Base-by-base conservation (phyloP, 169 alveolate species). In the Toxoplasma gondii region DNA sequence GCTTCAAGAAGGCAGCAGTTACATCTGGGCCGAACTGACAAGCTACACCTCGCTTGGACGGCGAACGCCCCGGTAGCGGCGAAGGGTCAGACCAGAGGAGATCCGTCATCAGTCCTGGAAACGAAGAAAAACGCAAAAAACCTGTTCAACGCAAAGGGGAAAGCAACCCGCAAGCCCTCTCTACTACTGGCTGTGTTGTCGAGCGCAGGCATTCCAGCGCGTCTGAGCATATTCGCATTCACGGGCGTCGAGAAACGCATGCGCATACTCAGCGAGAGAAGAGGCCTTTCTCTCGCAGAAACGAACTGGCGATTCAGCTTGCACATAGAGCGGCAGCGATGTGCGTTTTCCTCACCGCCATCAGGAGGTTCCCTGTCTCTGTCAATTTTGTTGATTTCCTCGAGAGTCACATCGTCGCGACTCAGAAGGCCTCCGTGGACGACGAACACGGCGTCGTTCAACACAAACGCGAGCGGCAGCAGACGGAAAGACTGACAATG, bases 61-160 rank as follows among this genome's bases (percentile, higher is more conserved):
- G 99, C 44, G 98, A 97, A 92, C 99, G 97, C 49, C 99, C 99
- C 36, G 96, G 97, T 69, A 96, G 96, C 87, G 98, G 98, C 64
- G 98, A 97, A 39, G 99, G 99, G 96, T 99, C 99, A 78, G 99
- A 98, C 99, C 99, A 99, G 69, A 99, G 97, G 97, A 99, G 96
- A 83, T 99, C 99, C 43, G 99, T 97, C 99, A 99, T 98, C 93
- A 94, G 74, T 38, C 92, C 96, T 94, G 94, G 81, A 82, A 5
- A 43, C 81, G 24, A 9, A 43, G 9, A n/a, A 24, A 83, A 27
- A 4, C 5, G 91, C 5, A 49, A 17, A 49, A 49, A 49, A 49
- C 22, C 58, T 4, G 12, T 12, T 49, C 58, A 49, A 4, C 4
- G 12, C 4, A 49, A 49, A 49, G 12, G 58, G 58, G 12, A 49